Conservation (phyloP, 768 basidiomycete species). For the Lyophyllum decastes region DNA sequence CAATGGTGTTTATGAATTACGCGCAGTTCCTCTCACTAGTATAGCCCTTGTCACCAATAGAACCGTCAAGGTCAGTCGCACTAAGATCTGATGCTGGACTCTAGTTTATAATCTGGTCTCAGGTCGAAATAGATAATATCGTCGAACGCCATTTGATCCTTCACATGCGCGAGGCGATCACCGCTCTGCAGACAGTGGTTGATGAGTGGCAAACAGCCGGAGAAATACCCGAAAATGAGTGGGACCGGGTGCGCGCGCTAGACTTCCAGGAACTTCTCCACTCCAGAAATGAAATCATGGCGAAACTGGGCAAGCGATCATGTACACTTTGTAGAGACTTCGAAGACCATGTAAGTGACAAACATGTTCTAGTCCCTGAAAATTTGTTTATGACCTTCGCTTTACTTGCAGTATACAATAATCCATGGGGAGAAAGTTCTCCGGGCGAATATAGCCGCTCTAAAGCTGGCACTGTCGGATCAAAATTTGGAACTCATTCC, state of each 20-base stretch:
- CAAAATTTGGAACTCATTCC: conserved; percentile 96
- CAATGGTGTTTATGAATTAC: conserved; percentile 66
- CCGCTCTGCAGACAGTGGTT: conserved; percentile 49
- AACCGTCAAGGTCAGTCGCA: conserved; percentile 61
- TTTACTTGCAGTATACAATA: conserved; percentile 59
- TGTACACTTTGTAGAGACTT: conserved; percentile 73
- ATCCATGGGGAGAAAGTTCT: conserved; percentile 79
- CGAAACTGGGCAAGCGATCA: conserved; percentile 39
- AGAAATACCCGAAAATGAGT: conserved; percentile 76
- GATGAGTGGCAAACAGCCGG: conserved; percentile 55
- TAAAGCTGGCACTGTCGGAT: conserved; percentile 89
- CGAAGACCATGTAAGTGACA: conserved; percentile 65
- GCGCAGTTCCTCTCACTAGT: conserved; percentile 65
- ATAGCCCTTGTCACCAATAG: conserved; percentile 75
- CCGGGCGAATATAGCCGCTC: conserved; percentile 67
- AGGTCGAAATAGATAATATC: conserved; percentile 76
- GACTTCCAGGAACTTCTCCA: conserved; percentile 89
- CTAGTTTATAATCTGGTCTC: not conserved
- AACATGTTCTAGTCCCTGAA: not conserved
- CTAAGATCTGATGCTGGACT: not conserved
- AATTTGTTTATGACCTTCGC: conserved; percentile 6
- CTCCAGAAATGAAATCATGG: conserved; percentile 50
- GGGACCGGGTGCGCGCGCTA: conserved; percentile 78
- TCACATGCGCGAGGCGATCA: conserved; percentile 57
- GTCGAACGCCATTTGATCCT: conserved; percentile 65